These are phyloP conservation scores for Pneumocystis canis DNA, from an alignment of 1,139 yeast species.

Conservation along the genomic window DNA sequence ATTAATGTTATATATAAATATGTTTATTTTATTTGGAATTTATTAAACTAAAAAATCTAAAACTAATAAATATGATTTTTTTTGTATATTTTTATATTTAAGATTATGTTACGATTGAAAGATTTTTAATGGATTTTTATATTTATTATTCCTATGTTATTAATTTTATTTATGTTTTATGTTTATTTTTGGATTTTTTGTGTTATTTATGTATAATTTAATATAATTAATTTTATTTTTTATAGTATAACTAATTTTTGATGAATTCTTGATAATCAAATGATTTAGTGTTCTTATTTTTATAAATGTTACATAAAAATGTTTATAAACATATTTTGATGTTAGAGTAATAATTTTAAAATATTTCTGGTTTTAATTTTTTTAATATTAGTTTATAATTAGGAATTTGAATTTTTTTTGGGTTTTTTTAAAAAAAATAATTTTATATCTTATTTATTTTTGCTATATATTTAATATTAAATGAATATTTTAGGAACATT, in stretches of 20 bases:
- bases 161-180: constrained; percentile 37
- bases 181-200: constrained; percentile 50
- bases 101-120: constrained; percentile 44
- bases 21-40: constrained; percentile 29
- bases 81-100: constrained; percentile 25
- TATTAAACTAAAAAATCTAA: constrained; percentile 56
- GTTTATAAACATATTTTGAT: constrained; percentile 45
- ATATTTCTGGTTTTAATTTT: constrained; percentile 38
- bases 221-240: constrained; percentile 55
- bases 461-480: too few relatives aligned
- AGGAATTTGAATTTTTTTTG: constrained; percentile 35
- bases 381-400: constrained; percentile 40
- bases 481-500: too few relatives aligned
- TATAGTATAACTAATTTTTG: constrained; percentile 54
- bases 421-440: constrained; percentile 15
- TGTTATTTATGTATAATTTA: constrained; percentile 42
- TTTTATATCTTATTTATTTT: too few relatives aligned
- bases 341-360: constrained; percentile 49
- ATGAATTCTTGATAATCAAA: constrained; percentile 49
- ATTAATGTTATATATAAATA: background rate
- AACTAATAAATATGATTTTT: constrained; percentile 43
- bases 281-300: constrained; percentile 42
- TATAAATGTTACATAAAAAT: constrained; percentile 16
- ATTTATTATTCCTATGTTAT: constrained; percentile 20
- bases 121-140: constrained; percentile 43